Evolutionary conservation across 805 yeast species (phyloP), one percentile per base, ranked within the genome.

Genomic region (Pichia paraexigua): DNA sequence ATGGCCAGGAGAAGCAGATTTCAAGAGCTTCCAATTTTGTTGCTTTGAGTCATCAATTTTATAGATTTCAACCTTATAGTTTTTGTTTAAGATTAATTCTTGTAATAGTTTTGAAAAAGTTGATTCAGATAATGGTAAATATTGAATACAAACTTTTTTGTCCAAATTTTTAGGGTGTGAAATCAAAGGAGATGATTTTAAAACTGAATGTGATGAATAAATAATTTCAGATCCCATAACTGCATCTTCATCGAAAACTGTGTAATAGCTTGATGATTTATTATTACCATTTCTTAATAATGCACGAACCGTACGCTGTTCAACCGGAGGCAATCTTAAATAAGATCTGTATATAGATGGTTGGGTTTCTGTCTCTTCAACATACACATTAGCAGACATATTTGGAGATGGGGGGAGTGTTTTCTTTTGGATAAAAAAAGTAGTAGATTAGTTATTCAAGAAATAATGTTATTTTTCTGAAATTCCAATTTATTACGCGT

Each of bases 1-100:
- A 66, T 94, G 91, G 7, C 99, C 99, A 0, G 98, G 97, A 1
- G 96, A 84, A 0, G 96, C 97, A 43, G 74, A 69, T 52, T 72
- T 77, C 56, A 70, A 58, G 49, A 77, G 69, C 47, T 66, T 73
- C 78, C 96, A 92, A 54, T 67, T 70, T 62, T 75, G 80, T 62
- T 76, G 80, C 58, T 82, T 82, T 10, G 30, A 32, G 41, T 47
- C 41, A 15, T 44, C 50, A 21, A 47, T 41, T 11, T 9, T 18
- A 64, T 86, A 92, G 18, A 94, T 77, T 62, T 91, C 96, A 18
- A 94, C 78, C 64, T 89, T 89, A 60, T 76, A 76, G 18, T 90
- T 88, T 46, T 77, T 74, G 41, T 83, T 87, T 44, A 90, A 72
- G 22, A 94, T 73, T 49, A 87, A 82, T 53, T 76, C 76, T 50